These are phyloP conservation scores for Colletotrichum navitas DNA, from an alignment of 2,329 filamentous ascomycete species.

Conservation along the genomic window DNA sequence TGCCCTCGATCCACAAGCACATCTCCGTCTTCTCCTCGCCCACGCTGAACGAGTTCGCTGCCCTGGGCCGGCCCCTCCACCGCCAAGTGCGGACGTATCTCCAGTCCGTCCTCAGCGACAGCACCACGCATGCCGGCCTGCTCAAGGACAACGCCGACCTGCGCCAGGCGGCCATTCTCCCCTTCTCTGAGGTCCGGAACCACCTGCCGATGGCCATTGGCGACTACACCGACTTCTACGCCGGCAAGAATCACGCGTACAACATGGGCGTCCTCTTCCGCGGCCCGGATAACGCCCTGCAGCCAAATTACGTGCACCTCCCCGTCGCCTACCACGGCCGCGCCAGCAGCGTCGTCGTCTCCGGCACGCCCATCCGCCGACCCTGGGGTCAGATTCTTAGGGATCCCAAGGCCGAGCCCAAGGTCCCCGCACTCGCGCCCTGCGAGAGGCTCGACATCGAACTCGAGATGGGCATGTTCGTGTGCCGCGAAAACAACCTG, in stretches of 20 bases:
- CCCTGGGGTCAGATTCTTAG: constrained; percentile 80
- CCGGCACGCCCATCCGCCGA: constrained; percentile 77
- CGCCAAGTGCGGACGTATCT: constrained; percentile 79
- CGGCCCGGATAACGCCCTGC: constrained; percentile 78
- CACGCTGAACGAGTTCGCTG: constrained; percentile 78
- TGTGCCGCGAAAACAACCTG: constrained; percentile 74
- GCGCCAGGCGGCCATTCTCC: constrained; percentile 47
- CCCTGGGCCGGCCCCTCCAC: constrained; percentile 77
- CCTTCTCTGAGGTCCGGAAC: constrained; percentile 64
- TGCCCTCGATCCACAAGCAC: constrained; percentile 46
- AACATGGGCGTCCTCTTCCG: constrained; percentile 78
- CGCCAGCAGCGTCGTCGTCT: constrained; percentile 80
- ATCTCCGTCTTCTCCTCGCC: constrained; percentile 54
- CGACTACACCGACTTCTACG: constrained; percentile 90
- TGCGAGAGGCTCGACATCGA: constrained; percentile 78
- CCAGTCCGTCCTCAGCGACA: constrained; percentile 68
- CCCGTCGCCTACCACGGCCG: constrained; percentile 87
- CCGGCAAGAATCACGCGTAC: constrained; percentile 82
- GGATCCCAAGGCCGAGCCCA: constrained; percentile 62
- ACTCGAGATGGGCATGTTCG: constrained; percentile 81
- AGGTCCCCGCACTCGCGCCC: constrained; percentile 69
- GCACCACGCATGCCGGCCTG: constrained; percentile 58
- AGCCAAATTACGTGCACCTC: constrained; percentile 85
- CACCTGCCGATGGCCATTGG: constrained; percentile 83
- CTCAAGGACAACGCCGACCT: constrained; percentile 54